Evolutionary conservation across 805 yeast species (phyloP).

Genomic region (Zygoascus flipseniorum): DNA sequence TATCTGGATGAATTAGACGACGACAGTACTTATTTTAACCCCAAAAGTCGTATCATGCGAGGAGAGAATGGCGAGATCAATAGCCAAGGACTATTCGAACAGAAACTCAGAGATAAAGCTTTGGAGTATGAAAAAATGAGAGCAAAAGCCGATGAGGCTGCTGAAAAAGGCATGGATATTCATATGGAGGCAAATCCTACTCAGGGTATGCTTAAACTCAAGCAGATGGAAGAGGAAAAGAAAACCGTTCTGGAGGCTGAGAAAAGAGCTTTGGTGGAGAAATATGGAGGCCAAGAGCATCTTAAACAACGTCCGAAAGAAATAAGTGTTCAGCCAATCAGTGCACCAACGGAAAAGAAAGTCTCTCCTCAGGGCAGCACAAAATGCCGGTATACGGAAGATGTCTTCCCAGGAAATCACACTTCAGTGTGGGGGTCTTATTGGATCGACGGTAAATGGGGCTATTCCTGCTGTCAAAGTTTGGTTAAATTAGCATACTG

Average conservation of each 20-base stretch:
- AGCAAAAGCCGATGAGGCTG: slow-evolving; percentile 41
- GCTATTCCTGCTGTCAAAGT: slow-evolving; percentile 36
- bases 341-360: neutral
- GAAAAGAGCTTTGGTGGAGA: slow-evolving; percentile 28
- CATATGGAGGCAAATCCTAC: slow-evolving; percentile 41
- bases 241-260: slow-evolving; percentile 16
- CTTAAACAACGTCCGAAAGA: slow-evolving; percentile 12
- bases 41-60: slow-evolving; percentile 26
- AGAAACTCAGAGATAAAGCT: slow-evolving; percentile 51
- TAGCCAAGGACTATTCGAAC: slow-evolving; percentile 42
- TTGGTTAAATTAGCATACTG: slow-evolving; percentile 30
- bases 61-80: slow-evolving; percentile 29
- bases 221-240: slow-evolving; percentile 26
- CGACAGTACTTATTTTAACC: slow-evolving; percentile 34
- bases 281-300: slow-evolving; percentile 32
- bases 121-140: slow-evolving; percentile 41
- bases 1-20: slow-evolving; percentile 46
- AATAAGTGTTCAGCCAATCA: slow-evolving; percentile 6
- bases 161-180: slow-evolving; percentile 26
- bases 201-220: slow-evolving; percentile 31
- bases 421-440: slow-evolving; percentile 38
- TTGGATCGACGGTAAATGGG: slow-evolving; percentile 37
- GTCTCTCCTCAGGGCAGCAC: neutral
- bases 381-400: slow-evolving; percentile 28
- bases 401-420: slow-evolving; percentile 33